Conservation (phyloP, 1,284 basidiomycete genomes). For the Boletus mariae region DNA sequence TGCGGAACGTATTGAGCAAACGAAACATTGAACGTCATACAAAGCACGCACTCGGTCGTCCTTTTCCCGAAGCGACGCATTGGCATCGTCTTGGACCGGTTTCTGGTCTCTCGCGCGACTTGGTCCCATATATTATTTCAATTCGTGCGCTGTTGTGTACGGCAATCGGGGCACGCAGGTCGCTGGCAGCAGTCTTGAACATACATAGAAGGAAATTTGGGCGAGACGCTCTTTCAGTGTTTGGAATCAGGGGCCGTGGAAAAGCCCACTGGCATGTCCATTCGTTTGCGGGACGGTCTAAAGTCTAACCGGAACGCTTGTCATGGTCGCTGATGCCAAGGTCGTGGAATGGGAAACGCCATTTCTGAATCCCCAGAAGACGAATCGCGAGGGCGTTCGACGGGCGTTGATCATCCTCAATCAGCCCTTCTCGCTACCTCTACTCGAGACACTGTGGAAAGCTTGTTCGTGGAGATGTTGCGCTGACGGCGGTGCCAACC, state of each 20-base stretch:
- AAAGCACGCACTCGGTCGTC: conserved; percentile 30
- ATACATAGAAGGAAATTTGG: conserved; percentile 19
- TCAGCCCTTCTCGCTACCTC: conserved; percentile 69
- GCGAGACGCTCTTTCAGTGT: background rate
- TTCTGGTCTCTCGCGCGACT: conserved; percentile 18
- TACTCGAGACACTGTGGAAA: conserved; percentile 71
- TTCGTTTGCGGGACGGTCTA: background rate
- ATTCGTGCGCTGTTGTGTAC: conserved; percentile 4
- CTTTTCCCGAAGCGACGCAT: conserved; percentile 23
- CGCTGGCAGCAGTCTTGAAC: conserved; percentile 3
- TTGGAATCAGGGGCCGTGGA: no score
- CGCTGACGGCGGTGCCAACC: conserved; percentile 94
- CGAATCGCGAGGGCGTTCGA: conserved; percentile 1
- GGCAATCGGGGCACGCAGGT: conserved; percentile 1
- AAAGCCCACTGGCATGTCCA: no score
- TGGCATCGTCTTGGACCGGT: conserved; percentile 16
- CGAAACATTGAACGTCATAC: background rate
- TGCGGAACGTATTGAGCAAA: conserved; percentile 1
- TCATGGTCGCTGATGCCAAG: conserved; percentile 6
- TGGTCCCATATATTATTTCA: conserved; percentile 25
- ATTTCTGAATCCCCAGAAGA: conserved; percentile 35
- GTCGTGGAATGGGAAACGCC: conserved; percentile 33
- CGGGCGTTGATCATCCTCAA: conserved; percentile 83
- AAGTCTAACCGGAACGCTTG: background rate
- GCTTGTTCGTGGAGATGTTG: conserved; percentile 66